Evolutionary conservation across 495 filamentous ascomycete genomes (phyloP).

Genomic region (Penicillium silybi): DNA sequence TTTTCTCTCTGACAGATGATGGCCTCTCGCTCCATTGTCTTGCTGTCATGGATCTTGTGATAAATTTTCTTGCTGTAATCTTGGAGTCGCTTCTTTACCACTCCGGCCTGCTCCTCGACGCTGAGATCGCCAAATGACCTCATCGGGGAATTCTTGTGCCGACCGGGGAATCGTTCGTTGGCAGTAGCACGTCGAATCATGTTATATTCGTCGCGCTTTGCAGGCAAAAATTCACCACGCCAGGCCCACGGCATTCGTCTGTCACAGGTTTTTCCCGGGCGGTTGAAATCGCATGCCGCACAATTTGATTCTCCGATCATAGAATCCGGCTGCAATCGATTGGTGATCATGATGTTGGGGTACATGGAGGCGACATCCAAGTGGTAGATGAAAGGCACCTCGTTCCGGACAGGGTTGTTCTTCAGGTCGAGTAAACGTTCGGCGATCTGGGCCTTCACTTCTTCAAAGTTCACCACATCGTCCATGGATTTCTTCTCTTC

Average conservation of each 20-base stretch:
- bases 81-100: slow-evolving; percentile 82
- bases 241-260: slow-evolving; percentile 94
- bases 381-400: slow-evolving; percentile 93
- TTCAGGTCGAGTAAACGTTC: slow-evolving; percentile 70
- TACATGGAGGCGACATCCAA: slow-evolving; percentile 99
- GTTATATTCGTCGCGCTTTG: slow-evolving; percentile 96
- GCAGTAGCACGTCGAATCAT: slow-evolving; percentile 94
- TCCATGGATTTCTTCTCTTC: slow-evolving; percentile 93
- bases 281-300: slow-evolving; percentile 96
- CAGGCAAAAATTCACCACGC: slow-evolving; percentile 96
- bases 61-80: slow-evolving; percentile 99
- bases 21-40: slow-evolving; percentile 88
- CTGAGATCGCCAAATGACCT: slow-evolving; percentile 78
- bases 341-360: slow-evolving; percentile 99
- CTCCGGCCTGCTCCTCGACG: slow-evolving; percentile 73
- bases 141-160: slow-evolving; percentile 61
- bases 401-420: slow-evolving; percentile 71
- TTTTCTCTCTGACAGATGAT: slow-evolving; percentile 99
- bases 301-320: slow-evolving; percentile 97
- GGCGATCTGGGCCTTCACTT: slow-evolving; percentile 81
- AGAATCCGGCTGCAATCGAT: slow-evolving; percentile 93
- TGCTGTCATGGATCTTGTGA: slow-evolving; percentile 96
- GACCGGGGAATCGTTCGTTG: slow-evolving; percentile 85
- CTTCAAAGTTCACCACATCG: slow-evolving; percentile 89
- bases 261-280: slow-evolving; percentile 96